phyloP scores from a whole-genome alignment of 169 alveolate species.

The Plasmodium falciparum region DNA sequence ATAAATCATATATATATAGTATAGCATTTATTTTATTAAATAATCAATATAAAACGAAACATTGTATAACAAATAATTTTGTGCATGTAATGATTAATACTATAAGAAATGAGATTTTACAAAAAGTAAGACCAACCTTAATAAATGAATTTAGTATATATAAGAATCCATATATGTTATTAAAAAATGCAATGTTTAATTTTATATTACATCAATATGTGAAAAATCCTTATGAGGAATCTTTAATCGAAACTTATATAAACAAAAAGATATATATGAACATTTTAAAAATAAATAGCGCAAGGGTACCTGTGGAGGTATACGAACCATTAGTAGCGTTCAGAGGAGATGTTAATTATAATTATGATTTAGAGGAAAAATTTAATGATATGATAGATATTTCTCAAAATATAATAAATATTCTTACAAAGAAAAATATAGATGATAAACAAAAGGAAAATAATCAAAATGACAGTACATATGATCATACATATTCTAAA shows the following conservation, averaged over 20 bases:
- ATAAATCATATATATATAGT: conserved; percentile 55
- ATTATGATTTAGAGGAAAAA: conserved; percentile 22
- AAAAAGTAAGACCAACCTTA: conserved; percentile 44
- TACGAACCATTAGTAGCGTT: conserved; percentile 84
- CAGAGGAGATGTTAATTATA: conserved; percentile 75
- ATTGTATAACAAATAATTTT: conserved; percentile 41
- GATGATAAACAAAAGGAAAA: background rate
- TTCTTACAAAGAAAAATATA: background rate
- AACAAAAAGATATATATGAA: conserved; percentile 22
- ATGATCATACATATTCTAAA: no score
- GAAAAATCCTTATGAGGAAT: conserved; percentile 65
- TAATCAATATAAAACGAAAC: conserved; percentile 40
- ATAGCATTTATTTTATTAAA: conserved; percentile 30
- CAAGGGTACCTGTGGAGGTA: conserved; percentile 81
- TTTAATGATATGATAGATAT: conserved; percentile 12
- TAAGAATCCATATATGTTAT: conserved; percentile 62
- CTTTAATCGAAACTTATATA: conserved; percentile 23
- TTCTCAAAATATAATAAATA: background rate
- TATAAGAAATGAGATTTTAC: conserved; percentile 27
- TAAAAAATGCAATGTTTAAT: conserved; percentile 43
- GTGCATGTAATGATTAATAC: conserved; percentile 39
- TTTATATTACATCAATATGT: conserved; percentile 42
- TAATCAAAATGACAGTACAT: no score
- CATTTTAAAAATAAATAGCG: conserved; percentile 60
- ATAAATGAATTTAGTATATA: conserved; percentile 54